phyloP scores from a whole-genome alignment of 495 filamentous ascomycete species.

The Penicillium ucsense region DNA sequence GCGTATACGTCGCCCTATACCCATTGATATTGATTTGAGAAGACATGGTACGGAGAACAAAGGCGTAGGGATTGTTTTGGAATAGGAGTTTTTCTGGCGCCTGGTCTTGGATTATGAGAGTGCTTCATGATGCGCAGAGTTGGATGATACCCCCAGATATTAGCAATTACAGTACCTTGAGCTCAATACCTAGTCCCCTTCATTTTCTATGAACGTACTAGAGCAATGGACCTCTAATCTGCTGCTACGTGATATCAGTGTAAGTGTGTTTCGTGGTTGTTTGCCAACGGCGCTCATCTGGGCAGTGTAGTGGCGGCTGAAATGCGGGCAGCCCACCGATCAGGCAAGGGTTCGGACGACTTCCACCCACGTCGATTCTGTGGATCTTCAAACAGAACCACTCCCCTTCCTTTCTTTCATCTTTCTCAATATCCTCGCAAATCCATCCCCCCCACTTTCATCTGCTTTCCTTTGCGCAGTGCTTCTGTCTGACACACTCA shows the following conservation, averaged over 20 bases:
- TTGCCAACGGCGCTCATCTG: neutral
- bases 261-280: neutral
- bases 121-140: conserved; percentile 3
- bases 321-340: conserved; percentile 11
- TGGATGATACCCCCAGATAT: conserved; percentile 2
- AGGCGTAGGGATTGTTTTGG: neutral
- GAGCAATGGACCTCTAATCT: too few relatives aligned
- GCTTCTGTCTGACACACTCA: conserved; percentile 1
- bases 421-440: conserved; percentile 1
- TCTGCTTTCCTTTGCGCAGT: neutral
- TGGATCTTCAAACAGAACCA: conserved; percentile 2
- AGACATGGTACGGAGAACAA: neutral
- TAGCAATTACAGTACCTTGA: neutral
- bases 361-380: conserved; percentile 31
- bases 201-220: too few relatives aligned
- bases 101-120: neutral
- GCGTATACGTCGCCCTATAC: neutral
- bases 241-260: neutral
- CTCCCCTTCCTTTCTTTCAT: neutral
- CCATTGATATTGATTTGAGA: neutral
- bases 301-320: neutral
- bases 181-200: too few relatives aligned
- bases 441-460: conserved; percentile 6
- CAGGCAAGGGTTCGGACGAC: conserved; percentile 28
- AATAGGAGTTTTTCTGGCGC: neutral